Conservation (phyloP, 2,329 filamentous ascomycete genomes). For the Cryphonectria japonica region DNA sequence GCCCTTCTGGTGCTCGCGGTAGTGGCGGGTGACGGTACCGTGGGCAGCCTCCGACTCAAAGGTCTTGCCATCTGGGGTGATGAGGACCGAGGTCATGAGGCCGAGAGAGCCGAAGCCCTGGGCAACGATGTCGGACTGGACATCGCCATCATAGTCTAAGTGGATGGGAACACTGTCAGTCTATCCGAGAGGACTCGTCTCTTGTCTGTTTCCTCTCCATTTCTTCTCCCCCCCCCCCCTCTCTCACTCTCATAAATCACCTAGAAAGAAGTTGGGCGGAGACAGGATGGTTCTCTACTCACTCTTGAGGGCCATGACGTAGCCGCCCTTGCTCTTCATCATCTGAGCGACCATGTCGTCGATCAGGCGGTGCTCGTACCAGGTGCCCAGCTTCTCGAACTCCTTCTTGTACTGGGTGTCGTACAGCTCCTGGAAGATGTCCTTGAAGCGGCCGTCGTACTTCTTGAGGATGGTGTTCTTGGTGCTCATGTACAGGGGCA, state of each 20-base stretch:
- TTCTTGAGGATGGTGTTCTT: slow-evolving; percentile 99
- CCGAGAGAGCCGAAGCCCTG: slow-evolving; percentile 98
- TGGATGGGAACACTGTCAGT: neutral
- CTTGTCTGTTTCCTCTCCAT: neutral
- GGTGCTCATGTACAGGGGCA: slow-evolving; percentile 99
- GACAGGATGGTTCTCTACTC: slow-evolving; percentile 41
- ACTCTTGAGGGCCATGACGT: slow-evolving; percentile 99
- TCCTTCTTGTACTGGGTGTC: slow-evolving; percentile 83
- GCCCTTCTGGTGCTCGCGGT: slow-evolving; percentile 98
- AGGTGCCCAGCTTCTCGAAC: slow-evolving; percentile 91
- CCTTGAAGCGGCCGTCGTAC: slow-evolving; percentile 98
- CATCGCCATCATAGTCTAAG: slow-evolving; percentile 97
- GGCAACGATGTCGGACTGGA: slow-evolving; percentile 97
- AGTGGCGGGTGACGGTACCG: slow-evolving; percentile 97
- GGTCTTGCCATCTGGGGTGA: slow-evolving; percentile 94
- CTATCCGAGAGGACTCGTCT: neutral
- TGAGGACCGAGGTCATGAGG: slow-evolving; percentile 96
- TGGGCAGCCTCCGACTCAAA: slow-evolving; percentile 98
- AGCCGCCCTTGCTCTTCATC: slow-evolving; percentile 97
- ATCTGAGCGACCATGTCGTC: slow-evolving; percentile 99
- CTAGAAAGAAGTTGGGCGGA: neutral
- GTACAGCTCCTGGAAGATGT: slow-evolving; percentile 98
- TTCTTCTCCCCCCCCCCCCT: too few species aligned
- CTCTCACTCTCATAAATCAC: neutral
- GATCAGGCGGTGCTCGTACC: slow-evolving; percentile 99